Evolutionary conservation across 2,329 filamentous ascomycete species (phyloP).

Genomic region (Colletotrichum plurivorum): DNA sequence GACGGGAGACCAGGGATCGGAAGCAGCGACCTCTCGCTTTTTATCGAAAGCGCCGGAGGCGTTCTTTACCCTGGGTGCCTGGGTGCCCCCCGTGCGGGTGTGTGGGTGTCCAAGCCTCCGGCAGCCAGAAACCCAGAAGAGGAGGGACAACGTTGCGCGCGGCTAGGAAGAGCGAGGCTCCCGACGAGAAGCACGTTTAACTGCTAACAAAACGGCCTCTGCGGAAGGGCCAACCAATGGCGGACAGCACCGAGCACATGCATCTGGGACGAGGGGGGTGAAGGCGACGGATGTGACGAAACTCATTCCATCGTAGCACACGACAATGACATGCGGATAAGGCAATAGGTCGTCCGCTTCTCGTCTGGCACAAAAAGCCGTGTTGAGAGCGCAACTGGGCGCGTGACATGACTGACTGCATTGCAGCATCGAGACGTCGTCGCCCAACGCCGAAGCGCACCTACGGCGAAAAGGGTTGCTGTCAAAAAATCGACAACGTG

Average conservation of each 20-base stretch:
- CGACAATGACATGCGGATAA: constrained; percentile 18
- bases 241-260: constrained; percentile 30
- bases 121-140: not conserved
- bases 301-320: constrained; percentile 10
- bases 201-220: constrained; percentile 21
- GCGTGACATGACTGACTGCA: constrained; percentile 22
- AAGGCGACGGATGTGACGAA: constrained; percentile 9
- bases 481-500: constrained; percentile 53
- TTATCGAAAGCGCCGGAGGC: constrained; percentile 38
- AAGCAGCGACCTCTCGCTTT: not conserved
- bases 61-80: constrained; percentile 22
- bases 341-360: constrained; percentile 1
- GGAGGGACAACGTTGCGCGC: constrained; percentile 4
- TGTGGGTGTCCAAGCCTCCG: not conserved
- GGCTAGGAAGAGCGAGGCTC: constrained; percentile 22
- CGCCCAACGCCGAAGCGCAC: not conserved
- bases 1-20: constrained; percentile 24
- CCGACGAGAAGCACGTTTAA: constrained; percentile 12
- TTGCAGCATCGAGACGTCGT: constrained; percentile 24
- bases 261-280: not conserved
- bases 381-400: constrained; percentile 9
- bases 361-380: constrained; percentile 7
- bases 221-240: constrained; percentile 30
- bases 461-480: constrained; percentile 19
- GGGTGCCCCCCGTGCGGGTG: not conserved